phyloP scores from a whole-genome alignment of 1,284 basidiomycete genomes.

The Hemileia vastatrix region DNA sequence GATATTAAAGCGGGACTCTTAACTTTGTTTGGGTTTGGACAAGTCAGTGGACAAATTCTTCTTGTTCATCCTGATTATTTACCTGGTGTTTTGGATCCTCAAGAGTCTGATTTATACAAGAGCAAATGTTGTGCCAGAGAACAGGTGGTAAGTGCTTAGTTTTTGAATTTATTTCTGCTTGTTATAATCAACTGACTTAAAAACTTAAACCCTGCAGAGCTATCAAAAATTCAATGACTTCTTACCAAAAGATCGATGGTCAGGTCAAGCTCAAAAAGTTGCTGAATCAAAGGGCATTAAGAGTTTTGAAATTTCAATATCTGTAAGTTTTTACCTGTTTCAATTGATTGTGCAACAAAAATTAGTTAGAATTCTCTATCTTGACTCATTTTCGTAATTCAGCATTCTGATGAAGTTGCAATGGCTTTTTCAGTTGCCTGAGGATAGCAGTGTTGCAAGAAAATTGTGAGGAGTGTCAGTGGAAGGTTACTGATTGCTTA shows the following conservation, averaged over 20 bases:
- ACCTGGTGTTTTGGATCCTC: slow-evolving; percentile 67
- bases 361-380: too few relatives aligned
- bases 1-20: slow-evolving; percentile 72
- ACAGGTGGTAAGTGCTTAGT: slow-evolving; percentile 74
- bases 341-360: too few relatives aligned
- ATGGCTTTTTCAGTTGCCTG: too few relatives aligned
- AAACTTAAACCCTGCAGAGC: slow-evolving; percentile 23
- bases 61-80: slow-evolving; percentile 85
- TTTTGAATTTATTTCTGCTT: slow-evolving; percentile 37
- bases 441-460: too few relatives aligned
- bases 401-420: too few relatives aligned
- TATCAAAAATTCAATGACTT: slow-evolving; percentile 69
- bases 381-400: too few relatives aligned
- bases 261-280: slow-evolving; percentile 68
- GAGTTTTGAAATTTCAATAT: slow-evolving; percentile 71
- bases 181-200: too few relatives aligned
- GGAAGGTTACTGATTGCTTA: too few relatives aligned
- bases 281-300: slow-evolving; percentile 66
- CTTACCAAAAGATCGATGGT: slow-evolving; percentile 64
- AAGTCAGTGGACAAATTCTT: slow-evolving; percentile 87
- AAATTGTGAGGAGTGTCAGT: too few relatives aligned
- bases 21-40: slow-evolving; percentile 79
- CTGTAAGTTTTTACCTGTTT: too few relatives aligned
- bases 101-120: slow-evolving; percentile 66
- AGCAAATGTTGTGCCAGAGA: slow-evolving; percentile 60